phyloP scores from a whole-genome alignment of 2,329 filamentous ascomycete species.

The Onygena corvina region DNA sequence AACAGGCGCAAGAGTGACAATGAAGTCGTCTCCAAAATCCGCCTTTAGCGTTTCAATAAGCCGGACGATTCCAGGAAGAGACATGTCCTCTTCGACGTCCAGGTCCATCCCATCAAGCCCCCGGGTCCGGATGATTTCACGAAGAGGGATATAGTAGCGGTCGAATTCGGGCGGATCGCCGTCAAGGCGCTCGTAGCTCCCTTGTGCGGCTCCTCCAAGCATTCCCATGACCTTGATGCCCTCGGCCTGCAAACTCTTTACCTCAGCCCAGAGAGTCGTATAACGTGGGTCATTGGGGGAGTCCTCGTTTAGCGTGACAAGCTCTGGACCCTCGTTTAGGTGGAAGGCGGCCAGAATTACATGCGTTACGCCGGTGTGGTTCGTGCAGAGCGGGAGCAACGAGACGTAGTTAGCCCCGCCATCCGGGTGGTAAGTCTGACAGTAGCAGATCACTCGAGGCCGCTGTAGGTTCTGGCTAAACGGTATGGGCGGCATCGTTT shows the following conservation, averaged over 20 bases:
- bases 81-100: constrained; percentile 68
- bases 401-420: constrained; percentile 45
- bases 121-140: constrained; percentile 50
- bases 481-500: constrained; percentile 33
- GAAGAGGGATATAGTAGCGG: constrained; percentile 57
- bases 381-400: constrained; percentile 48
- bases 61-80: constrained; percentile 52
- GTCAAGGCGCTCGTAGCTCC: constrained; percentile 54
- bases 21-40: constrained; percentile 44
- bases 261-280: constrained; percentile 65
- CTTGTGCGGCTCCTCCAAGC: constrained; percentile 73
- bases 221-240: constrained; percentile 75
- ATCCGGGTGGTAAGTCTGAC: constrained; percentile 51
- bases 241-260: constrained; percentile 54
- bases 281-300: constrained; percentile 55
- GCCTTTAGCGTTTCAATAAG: constrained; percentile 54
- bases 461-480: constrained; percentile 16
- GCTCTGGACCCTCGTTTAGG: constrained; percentile 54
- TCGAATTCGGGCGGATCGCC: constrained; percentile 53
- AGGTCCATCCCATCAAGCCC: constrained; percentile 60
- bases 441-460: constrained; percentile 41
- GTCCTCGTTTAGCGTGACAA: constrained; percentile 71
- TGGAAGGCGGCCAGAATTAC: constrained; percentile 80
- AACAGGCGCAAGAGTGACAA: constrained; percentile 72
- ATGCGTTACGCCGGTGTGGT: constrained; percentile 58